These are phyloP conservation scores for Collybia sordida DNA, from an alignment of 768 basidiomycete genomes.

Conservation along the genomic window DNA sequence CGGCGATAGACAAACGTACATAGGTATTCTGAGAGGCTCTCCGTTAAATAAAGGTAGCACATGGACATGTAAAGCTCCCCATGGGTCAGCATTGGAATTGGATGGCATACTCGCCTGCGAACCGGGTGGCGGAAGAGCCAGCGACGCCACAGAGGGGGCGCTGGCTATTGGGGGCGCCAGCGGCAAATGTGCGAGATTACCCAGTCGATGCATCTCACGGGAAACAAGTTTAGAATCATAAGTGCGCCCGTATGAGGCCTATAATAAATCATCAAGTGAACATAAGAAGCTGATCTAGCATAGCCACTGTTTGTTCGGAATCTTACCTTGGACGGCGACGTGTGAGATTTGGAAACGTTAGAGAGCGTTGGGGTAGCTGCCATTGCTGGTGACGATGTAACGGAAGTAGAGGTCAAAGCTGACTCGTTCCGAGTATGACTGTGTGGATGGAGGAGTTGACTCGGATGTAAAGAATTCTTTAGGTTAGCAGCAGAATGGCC, in stretches of 20 bases:
- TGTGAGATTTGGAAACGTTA: constrained; percentile 37
- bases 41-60: constrained; percentile 92
- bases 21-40: constrained; percentile 79
- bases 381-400: constrained; percentile 27
- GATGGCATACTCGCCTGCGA: constrained; percentile 39
- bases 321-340: constrained; percentile 52
- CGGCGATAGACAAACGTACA: constrained; percentile 45
- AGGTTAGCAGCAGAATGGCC: constrained; percentile 20
- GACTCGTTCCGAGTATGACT: constrained; percentile 38
- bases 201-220: constrained; percentile 84
- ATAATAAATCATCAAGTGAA: constrained; percentile 9
- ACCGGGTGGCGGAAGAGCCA: constrained; percentile 41
- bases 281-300: constrained; percentile 6
- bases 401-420: constrained; percentile 17
- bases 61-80: constrained; percentile 82
- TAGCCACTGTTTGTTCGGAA: constrained; percentile 3
- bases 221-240: constrained; percentile 81
- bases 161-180: constrained; percentile 52
- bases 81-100: constrained; percentile 62
- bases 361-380: constrained; percentile 31
- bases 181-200: constrained; percentile 55
- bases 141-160: constrained; percentile 48
- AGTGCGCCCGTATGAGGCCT: constrained; percentile 65
- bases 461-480: constrained; percentile 29
- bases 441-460: constrained; percentile 36